phyloP scores from a whole-genome alignment of 352 stramenopile genomes.

The Pythium biforme region DNA sequence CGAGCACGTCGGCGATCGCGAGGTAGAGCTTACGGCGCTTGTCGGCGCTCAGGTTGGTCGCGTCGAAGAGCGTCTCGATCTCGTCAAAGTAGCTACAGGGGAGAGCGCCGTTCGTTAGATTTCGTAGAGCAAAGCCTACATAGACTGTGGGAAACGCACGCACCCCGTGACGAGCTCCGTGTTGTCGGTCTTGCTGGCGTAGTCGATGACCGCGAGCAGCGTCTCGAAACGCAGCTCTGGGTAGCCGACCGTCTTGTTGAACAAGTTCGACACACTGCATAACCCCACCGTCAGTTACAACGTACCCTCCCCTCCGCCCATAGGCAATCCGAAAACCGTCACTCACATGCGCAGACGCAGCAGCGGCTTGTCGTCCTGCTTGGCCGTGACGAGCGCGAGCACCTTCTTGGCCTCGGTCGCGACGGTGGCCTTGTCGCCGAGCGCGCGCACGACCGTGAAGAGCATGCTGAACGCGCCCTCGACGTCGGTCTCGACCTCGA shows the following conservation, averaged over 20 bases:
- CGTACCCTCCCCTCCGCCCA: not conserved
- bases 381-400: slow-evolving; percentile 42
- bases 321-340: slow-evolving; percentile 5
- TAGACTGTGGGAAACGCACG: not conserved
- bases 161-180: slow-evolving; percentile 50
- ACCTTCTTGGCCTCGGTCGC: slow-evolving; percentile 43
- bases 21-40: slow-evolving; percentile 66
- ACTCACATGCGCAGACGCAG: slow-evolving; percentile 71
- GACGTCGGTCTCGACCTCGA: slow-evolving; percentile 76
- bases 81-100: slow-evolving; percentile 73
- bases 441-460: slow-evolving; percentile 47
- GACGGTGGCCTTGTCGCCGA: slow-evolving; percentile 33
- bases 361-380: slow-evolving; percentile 54
- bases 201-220: slow-evolving; percentile 57
- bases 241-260: slow-evolving; percentile 68
- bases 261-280: slow-evolving; percentile 54
- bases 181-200: slow-evolving; percentile 57
- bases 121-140: not conserved
- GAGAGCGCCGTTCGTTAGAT: too few relatives aligned
- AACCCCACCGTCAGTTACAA: too few relatives aligned
- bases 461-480: slow-evolving; percentile 73
- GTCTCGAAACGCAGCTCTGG: slow-evolving; percentile 68
- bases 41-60: slow-evolving; percentile 38
- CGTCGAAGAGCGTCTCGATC: slow-evolving; percentile 57
- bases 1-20: slow-evolving; percentile 66